Base-by-base conservation (phyloP, 768 basidiomycete genomes). In the Gloeopeniophorella convolvens region DNA sequence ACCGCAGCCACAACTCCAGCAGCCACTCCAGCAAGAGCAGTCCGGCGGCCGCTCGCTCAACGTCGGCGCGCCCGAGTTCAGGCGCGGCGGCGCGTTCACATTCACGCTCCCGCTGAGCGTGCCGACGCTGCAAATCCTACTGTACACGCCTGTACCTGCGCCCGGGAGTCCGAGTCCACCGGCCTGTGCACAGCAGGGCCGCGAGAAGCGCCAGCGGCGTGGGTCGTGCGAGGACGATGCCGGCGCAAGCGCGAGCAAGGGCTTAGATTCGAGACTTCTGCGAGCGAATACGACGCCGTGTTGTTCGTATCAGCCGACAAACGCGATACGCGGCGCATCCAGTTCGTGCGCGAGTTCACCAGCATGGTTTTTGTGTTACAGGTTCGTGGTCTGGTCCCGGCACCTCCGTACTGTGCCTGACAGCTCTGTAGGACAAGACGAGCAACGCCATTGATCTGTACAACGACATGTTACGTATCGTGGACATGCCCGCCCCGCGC, bases 231-330 rank as follows among this genome's bases (percentile, higher is more conserved):
- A n/a, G n/a, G n/a, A n/a, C n/a, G n/a, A n/a, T n/a, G n/a, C 1
- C 9, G 12, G 21, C n/a, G 4, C 41, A 95, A 94, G 95, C 23
- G 94, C 98, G 86, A 80, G 78, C 60, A 89, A n/a, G n/a, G n/a
- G n/a, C n/a, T 95, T 49, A 84, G 89, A 21, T 99, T 96, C 96
- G 96, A 98, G 64, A 79, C 91, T 68, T 93, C 97, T 60, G 87
- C 97, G 59, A 95, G 89, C 62, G 88, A 93, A 46, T 98, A 91
- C 63, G 93, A 95, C 58, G 79, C 85, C 4, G 75, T 81, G 13
- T 76, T 90, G 51, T 89, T 83, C 63, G 76, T 86, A 5, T 72
- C 85, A 0, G 72, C 81, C n/a, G 89, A 92, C 59, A 84, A 80
- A 11, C 74, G 75, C 33, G 93, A 96, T 62, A 92, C 84, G 62